These are phyloP conservation scores for Kipferlia bialata DNA, from an alignment of 78 protist species.

Conservation along the genomic window DNA sequence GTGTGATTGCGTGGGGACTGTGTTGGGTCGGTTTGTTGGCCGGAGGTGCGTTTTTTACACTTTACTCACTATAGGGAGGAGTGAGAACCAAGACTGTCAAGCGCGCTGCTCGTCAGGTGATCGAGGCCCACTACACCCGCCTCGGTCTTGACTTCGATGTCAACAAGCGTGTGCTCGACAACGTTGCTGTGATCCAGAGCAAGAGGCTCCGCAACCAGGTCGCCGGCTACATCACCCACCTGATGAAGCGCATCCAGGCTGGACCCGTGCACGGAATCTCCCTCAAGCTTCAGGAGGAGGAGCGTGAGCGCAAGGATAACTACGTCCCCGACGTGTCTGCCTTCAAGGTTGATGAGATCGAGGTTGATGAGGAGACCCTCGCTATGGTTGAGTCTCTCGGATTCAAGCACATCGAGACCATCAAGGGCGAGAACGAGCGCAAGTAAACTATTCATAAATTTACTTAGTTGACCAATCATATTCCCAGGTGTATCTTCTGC, in stretches of 20 bases:
- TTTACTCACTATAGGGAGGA: no score
- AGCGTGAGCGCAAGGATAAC: conserved; percentile 98
- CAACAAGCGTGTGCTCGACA: conserved; percentile 88
- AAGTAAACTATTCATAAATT: not conserved
- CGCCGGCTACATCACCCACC: conserved; percentile 88
- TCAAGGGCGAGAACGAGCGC: not conserved
- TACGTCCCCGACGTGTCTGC: conserved; percentile 90
- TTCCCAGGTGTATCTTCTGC: no score
- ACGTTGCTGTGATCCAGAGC: conserved; percentile 86
- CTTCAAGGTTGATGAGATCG: conserved; percentile 43
- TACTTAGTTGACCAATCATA: no score
- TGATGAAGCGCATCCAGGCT: conserved; percentile 45
- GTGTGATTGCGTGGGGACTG: no score
- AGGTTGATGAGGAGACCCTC: conserved; percentile 38
- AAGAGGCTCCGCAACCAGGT: conserved; percentile 97
- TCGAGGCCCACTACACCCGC: conserved; percentile 94
- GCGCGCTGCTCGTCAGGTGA: conserved; percentile 85
- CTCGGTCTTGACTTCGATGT: conserved; percentile 90
- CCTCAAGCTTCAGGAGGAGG: conserved; percentile 96
- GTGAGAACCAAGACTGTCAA: conserved; percentile 98
- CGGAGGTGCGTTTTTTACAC: no score
- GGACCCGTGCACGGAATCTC: conserved; percentile 98
- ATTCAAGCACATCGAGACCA: conserved; percentile 8
- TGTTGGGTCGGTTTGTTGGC: no score
- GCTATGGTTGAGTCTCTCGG: conserved; percentile 34